Conservation (phyloP, 2,329 filamentous ascomycete genomes). For the Atkinsonella hypoxylon region DNA sequence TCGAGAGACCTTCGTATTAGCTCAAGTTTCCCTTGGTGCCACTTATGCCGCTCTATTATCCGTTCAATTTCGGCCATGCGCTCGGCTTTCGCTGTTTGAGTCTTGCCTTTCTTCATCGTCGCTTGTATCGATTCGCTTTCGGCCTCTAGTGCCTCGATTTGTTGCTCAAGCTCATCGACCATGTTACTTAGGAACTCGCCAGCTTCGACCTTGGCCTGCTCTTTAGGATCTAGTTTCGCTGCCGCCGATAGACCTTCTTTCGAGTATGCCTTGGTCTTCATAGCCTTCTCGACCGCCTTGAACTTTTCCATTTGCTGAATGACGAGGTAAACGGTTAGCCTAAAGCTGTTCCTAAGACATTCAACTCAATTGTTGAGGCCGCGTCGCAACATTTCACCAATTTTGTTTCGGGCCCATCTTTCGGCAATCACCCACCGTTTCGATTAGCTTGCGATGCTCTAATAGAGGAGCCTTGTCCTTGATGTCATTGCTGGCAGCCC, state of each 20-base stretch:
- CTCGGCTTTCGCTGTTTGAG: conserved; percentile 70
- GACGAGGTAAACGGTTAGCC: not conserved
- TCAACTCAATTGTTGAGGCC: not conserved
- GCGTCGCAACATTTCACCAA: not conserved
- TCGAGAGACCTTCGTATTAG: conserved; percentile 80
- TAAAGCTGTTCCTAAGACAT: not conserved
- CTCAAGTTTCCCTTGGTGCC: conserved; percentile 89
- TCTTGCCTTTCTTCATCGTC: conserved; percentile 91
- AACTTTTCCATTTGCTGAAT: conserved; percentile 96
- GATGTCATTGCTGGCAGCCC: conserved; percentile 96
- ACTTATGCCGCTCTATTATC: conserved; percentile 85
- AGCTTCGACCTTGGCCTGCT: conserved; percentile 84
- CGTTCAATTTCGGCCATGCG: conserved; percentile 77
- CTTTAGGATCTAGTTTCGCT: conserved; percentile 90
- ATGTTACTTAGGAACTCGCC: conserved; percentile 75
- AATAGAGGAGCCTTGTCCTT: conserved; percentile 96
- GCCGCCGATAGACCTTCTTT: conserved; percentile 92
- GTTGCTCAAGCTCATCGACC: conserved; percentile 86
- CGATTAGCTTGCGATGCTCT: conserved; percentile 90
- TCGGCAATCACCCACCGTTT: conserved; percentile 58
- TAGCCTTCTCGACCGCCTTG: conserved; percentile 99
- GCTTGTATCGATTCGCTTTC: conserved; percentile 79
- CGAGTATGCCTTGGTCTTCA: conserved; percentile 99
- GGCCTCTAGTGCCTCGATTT: conserved; percentile 86
- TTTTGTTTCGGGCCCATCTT: not conserved